A percentile compares a stretch with the other conserved stretches of the same genome.
Evolutionary conservation across 2,329 filamentous ascomycete species (phyloP).

Genomic region (Botrytis elliptica): DNA sequence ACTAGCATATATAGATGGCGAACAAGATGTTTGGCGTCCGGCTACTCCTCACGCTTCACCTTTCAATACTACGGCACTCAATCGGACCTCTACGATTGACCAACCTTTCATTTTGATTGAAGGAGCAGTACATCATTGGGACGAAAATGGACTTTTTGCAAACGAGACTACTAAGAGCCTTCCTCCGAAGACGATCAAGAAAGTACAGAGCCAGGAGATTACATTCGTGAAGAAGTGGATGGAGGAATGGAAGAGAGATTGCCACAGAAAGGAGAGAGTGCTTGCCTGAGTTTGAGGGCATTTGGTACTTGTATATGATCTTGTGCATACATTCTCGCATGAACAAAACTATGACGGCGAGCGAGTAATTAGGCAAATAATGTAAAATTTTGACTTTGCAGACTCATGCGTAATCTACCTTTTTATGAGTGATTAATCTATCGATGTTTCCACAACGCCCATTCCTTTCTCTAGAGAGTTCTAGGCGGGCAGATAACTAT

Average conservation of each 20-base stretch:
- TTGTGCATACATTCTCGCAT: neutral
- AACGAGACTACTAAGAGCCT: conserved; percentile 56
- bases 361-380: neutral
- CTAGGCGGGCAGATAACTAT: neutral
- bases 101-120: conserved; percentile 74
- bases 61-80: conserved; percentile 47
- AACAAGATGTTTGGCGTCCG: conserved; percentile 76
- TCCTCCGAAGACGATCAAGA: conserved; percentile 57
- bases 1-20: conserved; percentile 74
- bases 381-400: neutral
- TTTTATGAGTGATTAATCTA: neutral
- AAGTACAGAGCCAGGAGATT: conserved; percentile 58
- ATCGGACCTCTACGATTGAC: conserved; percentile 57
- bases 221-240: conserved; percentile 68
- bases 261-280: neutral
- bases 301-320: neutral
- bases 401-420: neutral
- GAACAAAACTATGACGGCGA: neutral
- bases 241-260: conserved; percentile 50
- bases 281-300: neutral
- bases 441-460: neutral
- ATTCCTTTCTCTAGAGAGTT: neutral
- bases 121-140: conserved; percentile 80
- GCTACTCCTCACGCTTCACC: conserved; percentile 66
- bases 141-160: conserved; percentile 65